Base-by-base conservation (phyloP, 345 rosid genomes). In the Viola odorata region DNA sequence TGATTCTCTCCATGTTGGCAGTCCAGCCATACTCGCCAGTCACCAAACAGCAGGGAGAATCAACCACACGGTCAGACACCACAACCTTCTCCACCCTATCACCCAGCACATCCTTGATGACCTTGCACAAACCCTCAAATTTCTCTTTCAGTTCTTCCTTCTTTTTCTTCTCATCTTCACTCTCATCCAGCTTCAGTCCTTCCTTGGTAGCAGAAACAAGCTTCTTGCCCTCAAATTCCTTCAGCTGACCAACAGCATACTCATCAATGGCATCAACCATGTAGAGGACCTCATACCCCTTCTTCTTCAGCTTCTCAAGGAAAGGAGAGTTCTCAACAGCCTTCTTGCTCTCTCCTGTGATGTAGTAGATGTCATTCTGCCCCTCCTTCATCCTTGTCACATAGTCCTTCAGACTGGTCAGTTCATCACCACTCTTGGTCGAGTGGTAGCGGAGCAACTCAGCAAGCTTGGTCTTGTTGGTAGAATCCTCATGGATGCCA, bases 341-440 rank as follows among this genome's bases (percentile, higher is more conserved):
- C 62, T 65, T 65, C 62, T 65, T 65, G 69, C 69, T 69, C 39
- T 62, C 73, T 54, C 67, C 62, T 38, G 73, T 67, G 38, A 67
- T 67, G 47, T 67, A 67, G 65, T 51, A 67, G 55, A 67, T 67
- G 13, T 67, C 71, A 47, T 51, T 55, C 57, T 69, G 73, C 7
- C 73, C 67, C 44, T 61, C 73, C 66, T 69, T 69, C 73, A 61
- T 61, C 56, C 73, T 61, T 8, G 66, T 69, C 3, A 69, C 73
- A 32, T 69, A 69, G 56, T 69, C 73, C 67, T 69, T 69, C 11
- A 69, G 52, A 44, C 73, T 62, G 42, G 67, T 61, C 67, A 69
- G 13, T 54, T 69, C 71, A 48, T 69, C 73, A 41, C 62, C 73
- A 14, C 73, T 69, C 62, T 69, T 69, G 41, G 67, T 69, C 5